phyloP scores from a whole-genome alignment of 768 basidiomycete species.

The Termitomyces sp. region DNA sequence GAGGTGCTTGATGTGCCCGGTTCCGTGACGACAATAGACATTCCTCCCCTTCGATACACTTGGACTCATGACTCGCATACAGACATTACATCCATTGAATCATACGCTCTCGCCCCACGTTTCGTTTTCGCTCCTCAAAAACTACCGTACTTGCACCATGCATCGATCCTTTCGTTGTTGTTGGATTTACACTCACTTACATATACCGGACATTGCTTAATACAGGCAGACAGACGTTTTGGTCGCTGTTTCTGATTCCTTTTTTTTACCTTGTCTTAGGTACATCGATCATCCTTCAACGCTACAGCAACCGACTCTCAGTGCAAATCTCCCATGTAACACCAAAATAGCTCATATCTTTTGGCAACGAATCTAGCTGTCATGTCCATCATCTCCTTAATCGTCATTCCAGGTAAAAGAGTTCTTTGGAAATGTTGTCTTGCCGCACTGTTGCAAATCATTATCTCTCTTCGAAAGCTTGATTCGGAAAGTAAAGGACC shows the following conservation, averaged over 20 bases:
- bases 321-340: background rate
- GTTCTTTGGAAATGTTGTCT: too few species aligned
- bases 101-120: background rate
- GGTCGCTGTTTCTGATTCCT: background rate
- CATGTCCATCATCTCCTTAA: background rate
- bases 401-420: too few species aligned
- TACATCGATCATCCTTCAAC: background rate
- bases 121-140: background rate
- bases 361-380: background rate
- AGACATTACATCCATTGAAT: background rate
- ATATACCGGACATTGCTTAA: conserved; percentile 9
- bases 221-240: conserved; percentile 2
- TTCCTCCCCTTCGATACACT: background rate
- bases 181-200: conserved; percentile 3
- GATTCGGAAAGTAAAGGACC: too few species aligned
- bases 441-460: too few species aligned
- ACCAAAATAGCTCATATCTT: background rate
- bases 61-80: conserved; percentile 3
- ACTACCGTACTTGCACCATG: background rate
- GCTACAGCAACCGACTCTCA: background rate
- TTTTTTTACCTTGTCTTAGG: background rate
- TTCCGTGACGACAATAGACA: background rate
- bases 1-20: background rate
- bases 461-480: too few species aligned
- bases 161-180: conserved; percentile 1